Percentiles rank a stretch among this genome's conserved stretches.
phyloP scores from a whole-genome alignment of 805 yeast genomes.

The Hanseniaspora lachancei region DNA sequence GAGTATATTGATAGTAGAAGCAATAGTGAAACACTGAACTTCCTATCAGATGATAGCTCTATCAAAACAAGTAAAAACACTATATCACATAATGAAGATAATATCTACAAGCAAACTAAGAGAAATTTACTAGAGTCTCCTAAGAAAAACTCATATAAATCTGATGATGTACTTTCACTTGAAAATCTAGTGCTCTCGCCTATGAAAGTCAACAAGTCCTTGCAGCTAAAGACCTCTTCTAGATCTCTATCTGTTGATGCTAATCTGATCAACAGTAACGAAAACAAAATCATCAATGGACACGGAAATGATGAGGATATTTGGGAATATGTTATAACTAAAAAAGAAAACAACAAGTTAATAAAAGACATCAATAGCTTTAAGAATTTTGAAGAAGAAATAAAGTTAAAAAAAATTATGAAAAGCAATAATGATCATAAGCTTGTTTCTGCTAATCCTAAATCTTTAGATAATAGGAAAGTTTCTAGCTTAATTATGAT shows the following conservation, averaged over 20 bases:
- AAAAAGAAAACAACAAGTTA: conserved; percentile 9
- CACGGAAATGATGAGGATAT: conserved; percentile 11
- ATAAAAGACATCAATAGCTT: conserved; percentile 7
- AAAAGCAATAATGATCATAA: neutral
- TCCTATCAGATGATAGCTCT: neutral
- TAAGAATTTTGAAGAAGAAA: conserved; percentile 7
- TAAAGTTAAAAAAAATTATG: neutral
- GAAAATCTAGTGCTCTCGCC: conserved; percentile 6
- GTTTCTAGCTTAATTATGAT: conserved; percentile 10
- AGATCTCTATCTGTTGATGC: conserved; percentile 7
- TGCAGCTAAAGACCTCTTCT: conserved; percentile 2
- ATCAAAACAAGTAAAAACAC: neutral
- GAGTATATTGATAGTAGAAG: neutral
- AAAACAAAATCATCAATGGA: conserved; percentile 9
- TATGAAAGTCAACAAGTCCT: neutral
- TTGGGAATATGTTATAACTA: conserved; percentile 12
- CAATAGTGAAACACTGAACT: neutral
- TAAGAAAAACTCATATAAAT: neutral
- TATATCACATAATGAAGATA: neutral
- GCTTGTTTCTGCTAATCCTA: neutral
- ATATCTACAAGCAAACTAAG: neutral
- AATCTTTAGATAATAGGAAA: neutral
- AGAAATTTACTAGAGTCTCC: neutral
- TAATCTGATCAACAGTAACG: neutral
- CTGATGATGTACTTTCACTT: neutral